phyloP scores from a whole-genome alignment of 495 filamentous ascomycete species.

The Jackrogersella multiformis region DNA sequence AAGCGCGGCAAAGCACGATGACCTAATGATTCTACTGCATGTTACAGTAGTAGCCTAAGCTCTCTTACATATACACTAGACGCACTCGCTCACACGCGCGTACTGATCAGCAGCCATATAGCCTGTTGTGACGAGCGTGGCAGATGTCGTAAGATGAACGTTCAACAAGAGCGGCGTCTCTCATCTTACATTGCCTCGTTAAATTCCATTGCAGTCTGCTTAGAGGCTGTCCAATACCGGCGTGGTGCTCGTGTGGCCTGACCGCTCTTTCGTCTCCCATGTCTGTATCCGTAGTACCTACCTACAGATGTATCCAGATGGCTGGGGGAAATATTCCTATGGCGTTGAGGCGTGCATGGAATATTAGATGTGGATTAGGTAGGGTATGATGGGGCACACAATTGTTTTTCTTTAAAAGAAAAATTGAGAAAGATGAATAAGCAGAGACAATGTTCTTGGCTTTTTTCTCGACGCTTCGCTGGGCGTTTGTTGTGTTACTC shows the following conservation, averaged over 20 bases:
- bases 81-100: neutral
- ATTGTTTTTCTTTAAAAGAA: neutral
- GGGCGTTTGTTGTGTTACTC: neutral
- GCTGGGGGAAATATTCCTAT: conserved; percentile 5
- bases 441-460: neutral
- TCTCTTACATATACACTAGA: no score
- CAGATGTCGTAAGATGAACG: conserved; percentile 15
- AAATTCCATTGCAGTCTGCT: conserved; percentile 6
- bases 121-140: neutral
- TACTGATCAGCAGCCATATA: conserved; percentile 10
- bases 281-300: conserved; percentile 6
- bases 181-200: conserved; percentile 20
- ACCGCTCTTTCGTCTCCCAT: conserved; percentile 31
- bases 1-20: conserved; percentile 8
- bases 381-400: conserved; percentile 21
- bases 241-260: conserved; percentile 10
- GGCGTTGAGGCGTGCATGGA: conserved; percentile 3
- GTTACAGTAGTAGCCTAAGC: neutral
- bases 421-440: neutral
- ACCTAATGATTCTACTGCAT: conserved; percentile 7
- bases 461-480: neutral
- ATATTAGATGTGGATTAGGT: conserved; percentile 13
- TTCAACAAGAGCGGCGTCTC: neutral
- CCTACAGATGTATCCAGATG: neutral
- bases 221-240: neutral